These are phyloP conservation scores for Alternaria postmessia DNA, from an alignment of 2,329 filamentous ascomycete genomes.

Conservation along the genomic window DNA sequence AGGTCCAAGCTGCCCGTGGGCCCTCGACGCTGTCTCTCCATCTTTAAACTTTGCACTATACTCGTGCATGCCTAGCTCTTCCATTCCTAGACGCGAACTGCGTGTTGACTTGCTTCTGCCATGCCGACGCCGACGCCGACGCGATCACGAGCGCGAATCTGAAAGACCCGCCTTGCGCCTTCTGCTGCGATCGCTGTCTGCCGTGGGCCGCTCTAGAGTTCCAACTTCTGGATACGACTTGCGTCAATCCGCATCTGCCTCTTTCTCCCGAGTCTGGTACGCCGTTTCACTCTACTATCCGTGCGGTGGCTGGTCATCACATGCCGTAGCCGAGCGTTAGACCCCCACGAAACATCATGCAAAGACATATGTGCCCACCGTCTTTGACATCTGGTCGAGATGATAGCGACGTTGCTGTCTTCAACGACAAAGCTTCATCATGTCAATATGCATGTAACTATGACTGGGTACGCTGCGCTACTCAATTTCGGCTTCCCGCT, in stretches of 20 bases:
- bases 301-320: slow-evolving; percentile 18
- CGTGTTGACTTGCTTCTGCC: slow-evolving; percentile 23
- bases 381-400: neutral
- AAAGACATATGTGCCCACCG: neutral
- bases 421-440: neutral
- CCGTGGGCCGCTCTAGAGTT: neutral
- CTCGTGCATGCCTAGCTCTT: slow-evolving; percentile 9
- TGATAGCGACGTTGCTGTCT: neutral
- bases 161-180: slow-evolving; percentile 10
- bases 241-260: neutral
- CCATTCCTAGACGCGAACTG: slow-evolving; percentile 14
- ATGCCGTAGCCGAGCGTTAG: slow-evolving; percentile 1
- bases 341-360: slow-evolving; percentile 20
- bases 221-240: neutral
- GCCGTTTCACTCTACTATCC: slow-evolving; percentile 26
- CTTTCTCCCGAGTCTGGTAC: slow-evolving; percentile 14
- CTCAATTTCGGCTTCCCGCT: slow-evolving; percentile 20
- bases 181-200: slow-evolving; percentile 15
- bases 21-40: slow-evolving; percentile 8
- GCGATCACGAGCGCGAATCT: slow-evolving; percentile 10
- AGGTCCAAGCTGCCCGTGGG: slow-evolving; percentile 36
- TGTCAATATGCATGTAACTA: slow-evolving; percentile 7
- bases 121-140: neutral
- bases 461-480: slow-evolving; percentile 10
- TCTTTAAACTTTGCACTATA: slow-evolving; percentile 18